Evolutionary conservation across 257 asterid genomes (phyloP).

Genomic region (Knoxia roxburghii): DNA sequence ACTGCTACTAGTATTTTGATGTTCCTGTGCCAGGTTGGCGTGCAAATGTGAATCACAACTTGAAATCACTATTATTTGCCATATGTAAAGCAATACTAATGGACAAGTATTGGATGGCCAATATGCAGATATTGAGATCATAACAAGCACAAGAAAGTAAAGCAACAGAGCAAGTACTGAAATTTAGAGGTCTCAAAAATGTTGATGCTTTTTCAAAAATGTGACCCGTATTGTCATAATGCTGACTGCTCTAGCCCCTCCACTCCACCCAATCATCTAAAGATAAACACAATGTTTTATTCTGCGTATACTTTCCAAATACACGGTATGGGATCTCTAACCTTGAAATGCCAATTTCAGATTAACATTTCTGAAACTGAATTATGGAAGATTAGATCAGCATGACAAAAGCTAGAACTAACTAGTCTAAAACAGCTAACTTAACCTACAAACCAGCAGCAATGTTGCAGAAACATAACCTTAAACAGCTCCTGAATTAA

Average conservation of each 20-base stretch:
- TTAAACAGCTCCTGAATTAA: not conserved
- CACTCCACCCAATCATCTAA: not conserved
- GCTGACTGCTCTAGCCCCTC: not conserved
- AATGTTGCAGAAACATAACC: not conserved
- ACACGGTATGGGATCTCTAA: not conserved
- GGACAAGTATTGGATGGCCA: not conserved
- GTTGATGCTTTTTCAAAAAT: not conserved
- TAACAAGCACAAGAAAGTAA: not conserved
- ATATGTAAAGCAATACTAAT: not conserved
- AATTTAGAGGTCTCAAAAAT: not conserved
- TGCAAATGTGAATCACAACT: not conserved
- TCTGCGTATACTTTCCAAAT: not conserved
- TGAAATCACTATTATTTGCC: not conserved
- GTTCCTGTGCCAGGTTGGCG: not conserved
- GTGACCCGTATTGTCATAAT: not conserved
- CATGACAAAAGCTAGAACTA: not conserved
- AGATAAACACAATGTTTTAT: not conserved
- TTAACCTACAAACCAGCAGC: conserved; percentile 2
- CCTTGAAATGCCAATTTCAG: not conserved
- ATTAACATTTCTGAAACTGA: not conserved
- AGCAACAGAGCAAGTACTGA: not conserved
- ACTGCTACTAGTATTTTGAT: conserved; percentile 9
- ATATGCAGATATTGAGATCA: not conserved
- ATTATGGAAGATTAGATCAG: not conserved
- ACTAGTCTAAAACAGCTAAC: too few relatives aligned